phyloP scores from a whole-genome alignment of 179 eudicot genomes.

The Gypsophila paniculata region DNA sequence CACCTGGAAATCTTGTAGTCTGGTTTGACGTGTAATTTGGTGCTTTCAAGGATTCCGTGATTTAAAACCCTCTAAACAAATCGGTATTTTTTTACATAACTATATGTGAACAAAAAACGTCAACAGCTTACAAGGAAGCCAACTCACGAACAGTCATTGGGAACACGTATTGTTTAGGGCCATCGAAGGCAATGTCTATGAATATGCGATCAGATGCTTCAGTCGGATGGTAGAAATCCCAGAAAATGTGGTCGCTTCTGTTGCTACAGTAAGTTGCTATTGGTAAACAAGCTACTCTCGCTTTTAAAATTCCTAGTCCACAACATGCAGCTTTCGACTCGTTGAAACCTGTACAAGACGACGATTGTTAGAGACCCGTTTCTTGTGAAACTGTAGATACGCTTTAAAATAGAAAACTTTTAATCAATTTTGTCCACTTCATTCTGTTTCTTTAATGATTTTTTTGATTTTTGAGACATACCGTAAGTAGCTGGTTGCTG shows the following conservation, averaged over 20 bases:
- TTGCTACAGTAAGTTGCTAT: slow-evolving; percentile 48
- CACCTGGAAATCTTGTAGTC: background rate
- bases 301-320: slow-evolving; percentile 60
- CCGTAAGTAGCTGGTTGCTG: slow-evolving; percentile 57
- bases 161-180: slow-evolving; percentile 29
- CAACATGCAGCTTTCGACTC: slow-evolving; percentile 67
- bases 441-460: background rate
- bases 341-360: slow-evolving; percentile 51
- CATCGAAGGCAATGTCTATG: slow-evolving; percentile 34
- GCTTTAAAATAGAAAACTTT: background rate
- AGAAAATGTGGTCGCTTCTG: slow-evolving; percentile 59
- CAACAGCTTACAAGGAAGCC: slow-evolving; percentile 14
- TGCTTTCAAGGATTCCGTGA: background rate
- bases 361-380: no score
- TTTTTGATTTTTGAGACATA: slow-evolving; percentile 23
- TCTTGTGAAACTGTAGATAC: no score
- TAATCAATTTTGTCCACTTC: background rate
- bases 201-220: slow-evolving; percentile 46
- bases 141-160: slow-evolving; percentile 59
- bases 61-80: background rate
- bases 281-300: slow-evolving; percentile 51
- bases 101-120: slow-evolving; percentile 1
- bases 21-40: background rate
- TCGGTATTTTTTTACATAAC: background rate
- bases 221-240: slow-evolving; percentile 81